phyloP scores from a whole-genome alignment of 163 green algal species.

The Chlamydomonas reinhardtii region DNA sequence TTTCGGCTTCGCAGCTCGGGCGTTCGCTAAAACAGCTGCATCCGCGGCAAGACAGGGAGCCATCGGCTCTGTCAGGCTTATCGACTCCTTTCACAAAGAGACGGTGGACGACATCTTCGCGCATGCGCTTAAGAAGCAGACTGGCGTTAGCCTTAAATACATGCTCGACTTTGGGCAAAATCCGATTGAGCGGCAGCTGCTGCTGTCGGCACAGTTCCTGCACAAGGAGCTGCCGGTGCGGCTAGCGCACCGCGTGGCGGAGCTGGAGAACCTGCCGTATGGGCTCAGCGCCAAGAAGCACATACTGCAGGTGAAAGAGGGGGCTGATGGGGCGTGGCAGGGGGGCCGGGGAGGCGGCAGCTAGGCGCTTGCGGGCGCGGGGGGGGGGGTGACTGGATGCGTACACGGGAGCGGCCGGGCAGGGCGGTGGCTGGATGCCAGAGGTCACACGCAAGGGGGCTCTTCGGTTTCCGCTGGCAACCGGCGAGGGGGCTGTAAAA shows the following conservation, averaged over 20 bases:
- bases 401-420: too few species aligned
- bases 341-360: too few species aligned
- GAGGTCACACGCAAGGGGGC: too few species aligned
- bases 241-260: slow-evolving; percentile 81
- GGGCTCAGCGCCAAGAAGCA: slow-evolving; percentile 85
- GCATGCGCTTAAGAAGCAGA: slow-evolving; percentile 92
- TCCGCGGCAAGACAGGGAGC: too few species aligned
- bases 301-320: slow-evolving; percentile 83
- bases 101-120: slow-evolving; percentile 94
- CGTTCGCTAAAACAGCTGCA: not conserved
- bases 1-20: slow-evolving; percentile 20
- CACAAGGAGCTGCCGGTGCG: slow-evolving; percentile 84
- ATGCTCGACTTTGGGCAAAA: slow-evolving; percentile 93
- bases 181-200: slow-evolving; percentile 92
- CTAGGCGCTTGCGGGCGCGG: too few species aligned
- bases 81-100: slow-evolving; percentile 46
- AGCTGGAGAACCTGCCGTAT: slow-evolving; percentile 96
- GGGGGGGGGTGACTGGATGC: too few species aligned
- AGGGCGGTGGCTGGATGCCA: too few species aligned
- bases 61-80: slow-evolving; percentile 3
- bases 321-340: not conserved
- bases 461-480: too few species aligned
- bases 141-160: slow-evolving; percentile 90
- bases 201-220: slow-evolving; percentile 95
- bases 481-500: too few species aligned